These are phyloP conservation scores for Talaromyces ruber DNA, from an alignment of 495 filamentous ascomycete genomes.

Conservation along the genomic window DNA sequence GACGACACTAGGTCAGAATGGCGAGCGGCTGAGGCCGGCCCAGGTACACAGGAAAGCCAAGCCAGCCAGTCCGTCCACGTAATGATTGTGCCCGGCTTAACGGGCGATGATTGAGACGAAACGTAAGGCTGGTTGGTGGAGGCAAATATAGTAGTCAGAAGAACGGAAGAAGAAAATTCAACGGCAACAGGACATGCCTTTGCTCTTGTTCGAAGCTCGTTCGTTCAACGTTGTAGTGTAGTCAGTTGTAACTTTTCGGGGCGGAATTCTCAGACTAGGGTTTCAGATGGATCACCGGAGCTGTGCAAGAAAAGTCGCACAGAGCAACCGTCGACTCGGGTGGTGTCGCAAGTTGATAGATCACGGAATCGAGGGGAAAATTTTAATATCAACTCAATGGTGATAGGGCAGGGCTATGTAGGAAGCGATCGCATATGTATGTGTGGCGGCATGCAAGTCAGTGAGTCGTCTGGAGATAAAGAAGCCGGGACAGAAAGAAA, in stretches of 20 bases:
- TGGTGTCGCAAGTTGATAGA: not conserved
- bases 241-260: not conserved
- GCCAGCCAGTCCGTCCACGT: not conserved
- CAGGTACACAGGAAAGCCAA: not conserved
- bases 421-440: not conserved
- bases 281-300: conserved; percentile 2
- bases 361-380: not conserved
- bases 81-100: not conserved
- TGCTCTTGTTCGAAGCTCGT: not conserved
- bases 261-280: not conserved
- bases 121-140: conserved; percentile 1
- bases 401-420: not conserved
- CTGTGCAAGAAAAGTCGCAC: not conserved
- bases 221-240: not conserved
- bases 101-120: not conserved
- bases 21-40: conserved; percentile 1
- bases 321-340: not conserved
- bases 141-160: not conserved
- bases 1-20: not conserved
- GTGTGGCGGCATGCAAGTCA: not conserved
- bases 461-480: not conserved
- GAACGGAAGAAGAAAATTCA: not conserved
- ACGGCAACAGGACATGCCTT: not conserved
- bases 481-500: not conserved
- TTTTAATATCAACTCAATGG: too few relatives aligned